Base-by-base conservation (phyloP, 2,329 filamentous ascomycete genomes). In the Fusarium buxicola region DNA sequence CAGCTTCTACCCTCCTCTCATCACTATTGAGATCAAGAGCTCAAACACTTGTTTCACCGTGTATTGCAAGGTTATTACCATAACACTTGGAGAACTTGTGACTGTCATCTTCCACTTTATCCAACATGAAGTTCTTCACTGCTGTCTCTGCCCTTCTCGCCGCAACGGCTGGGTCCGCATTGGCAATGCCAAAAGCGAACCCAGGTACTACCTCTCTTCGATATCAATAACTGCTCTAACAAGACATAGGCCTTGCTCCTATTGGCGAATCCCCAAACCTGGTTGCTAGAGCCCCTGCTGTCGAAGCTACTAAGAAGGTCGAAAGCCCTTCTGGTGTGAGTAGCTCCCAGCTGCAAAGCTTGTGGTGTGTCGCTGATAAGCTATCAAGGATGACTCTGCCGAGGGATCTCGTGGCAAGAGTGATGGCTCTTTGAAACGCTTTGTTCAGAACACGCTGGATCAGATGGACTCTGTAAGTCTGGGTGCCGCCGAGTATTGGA, bases 361-460 rank as follows among this genome's bases (percentile, higher is more conserved):
- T 15, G 11, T 11, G 21, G 24, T 24, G 8, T 5, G 7, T 7
- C n/a, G 10, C 39, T 41, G 24, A 41, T 12, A 3, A 8, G 16
- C 16, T 2, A 28, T 16, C 5, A 8, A 30, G 32, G 25, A 48
- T n/a, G 16, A 35, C 15, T 21, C 45, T 7, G n/a, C 24, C 7
- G 38, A 30, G 5, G 25, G 8, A 30, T 16, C 34, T 6, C 24
- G 32, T 8, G 11, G 25, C 3, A 48, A 27, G 7, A 27, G 32
- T 28, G 45, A 48, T 13, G 45, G 45, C 8, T 28, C 16, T 4
- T 6, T 28, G 12, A 48, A 48, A 11, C 45, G 45, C 4, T 48
- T 48, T 18, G 45, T 48, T 11, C 45, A 48, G 34, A 38, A 48
- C 15, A 48, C 34, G 9, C 21, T 48, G 5, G 31, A 48, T 12